Evolutionary conservation across 139 green algal genomes (phyloP), one percentile per base, ranked within the genome.

Genomic region (Tetradesmus obliquus): DNA sequence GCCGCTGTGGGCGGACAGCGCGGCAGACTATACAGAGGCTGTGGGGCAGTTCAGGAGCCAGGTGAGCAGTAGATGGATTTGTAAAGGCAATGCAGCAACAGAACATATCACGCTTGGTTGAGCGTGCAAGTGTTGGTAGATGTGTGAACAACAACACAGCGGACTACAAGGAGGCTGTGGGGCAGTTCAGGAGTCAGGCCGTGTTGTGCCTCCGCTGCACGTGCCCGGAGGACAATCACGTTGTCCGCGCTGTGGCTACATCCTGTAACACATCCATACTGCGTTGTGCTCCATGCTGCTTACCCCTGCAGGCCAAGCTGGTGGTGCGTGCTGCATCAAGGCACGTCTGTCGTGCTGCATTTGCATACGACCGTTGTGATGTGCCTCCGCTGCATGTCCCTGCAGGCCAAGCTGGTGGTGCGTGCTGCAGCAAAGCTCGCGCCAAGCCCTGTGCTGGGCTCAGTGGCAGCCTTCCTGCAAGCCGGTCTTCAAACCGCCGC

Each of bases 81-180:
- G 32, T 45, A 45, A 45, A 45, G 32, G 32, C 32, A 66, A 66
- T 8, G 9, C 57, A 66, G 57, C 57, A 66, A 66, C 57, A 66
- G 32, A 45, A 45, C 32, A 45, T 45, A 45, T 45, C 32, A 45
- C 32, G 32, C 32, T 45, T 45, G 32, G 32, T 45, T 45, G 32
- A 45, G 32, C 32, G 32, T 45, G 32, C 32, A 45, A 45, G 32
- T 45, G 32, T 45, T 45, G 32, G 32, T 45, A 45, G 32, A 45
- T 45, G 32, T 45, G 32, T 45, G 32, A 45, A 45, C 32, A 45
- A 45, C 32, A 45, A 45, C 32, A 45, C 32, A 45, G 32, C 32
- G 32, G 88, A 89, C 13, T 91, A 91, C 12, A 92, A 95, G 17
- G 93, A 95, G 17, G 57, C 94, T 3, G 93, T 89, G 12, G 84